phyloP scores from a whole-genome alignment of 495 filamentous ascomycete species.

The Bombardia bombarda region DNA sequence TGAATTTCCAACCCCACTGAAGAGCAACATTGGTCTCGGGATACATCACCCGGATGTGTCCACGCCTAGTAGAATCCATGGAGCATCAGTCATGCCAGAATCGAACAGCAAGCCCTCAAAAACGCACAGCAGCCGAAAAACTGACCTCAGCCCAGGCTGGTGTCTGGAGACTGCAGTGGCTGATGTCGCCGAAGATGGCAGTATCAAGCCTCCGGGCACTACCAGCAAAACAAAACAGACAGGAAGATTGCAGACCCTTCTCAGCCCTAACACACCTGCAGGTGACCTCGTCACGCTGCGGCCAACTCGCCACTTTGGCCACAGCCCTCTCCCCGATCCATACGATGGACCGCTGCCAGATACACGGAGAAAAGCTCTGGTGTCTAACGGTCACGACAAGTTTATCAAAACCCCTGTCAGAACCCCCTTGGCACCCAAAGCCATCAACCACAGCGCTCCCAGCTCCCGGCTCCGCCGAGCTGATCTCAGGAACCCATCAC shows the following conservation, averaged over 20 bases:
- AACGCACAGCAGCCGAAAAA: neutral
- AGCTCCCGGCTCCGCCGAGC: neutral
- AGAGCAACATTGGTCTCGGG: no score
- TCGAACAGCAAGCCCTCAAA: neutral
- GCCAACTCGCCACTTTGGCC: neutral
- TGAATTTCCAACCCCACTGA: no score
- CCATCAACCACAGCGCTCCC: neutral
- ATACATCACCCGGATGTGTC: no score
- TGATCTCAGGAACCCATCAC: neutral
- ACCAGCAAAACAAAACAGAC: neutral
- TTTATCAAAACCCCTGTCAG: neutral
- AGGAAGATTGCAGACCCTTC: neutral
- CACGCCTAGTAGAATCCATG: no score
- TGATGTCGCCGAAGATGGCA: conserved; percentile 14
- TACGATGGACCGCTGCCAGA: no score
- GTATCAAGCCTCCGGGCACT: conserved; percentile 1
- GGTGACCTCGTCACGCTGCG: neutral
- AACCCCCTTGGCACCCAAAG: neutral
- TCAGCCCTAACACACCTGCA: neutral
- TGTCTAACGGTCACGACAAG: no score
- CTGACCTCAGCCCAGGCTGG: neutral
- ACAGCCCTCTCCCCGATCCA: no score
- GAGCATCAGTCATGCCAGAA: no score
- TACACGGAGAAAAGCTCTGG: no score
- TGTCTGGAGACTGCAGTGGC: conserved; percentile 9